A percentile compares a stretch with the other conserved stretches of the same genome.
phyloP scores from a whole-genome alignment of 805 yeast species.

The Barnettozyma populi region DNA sequence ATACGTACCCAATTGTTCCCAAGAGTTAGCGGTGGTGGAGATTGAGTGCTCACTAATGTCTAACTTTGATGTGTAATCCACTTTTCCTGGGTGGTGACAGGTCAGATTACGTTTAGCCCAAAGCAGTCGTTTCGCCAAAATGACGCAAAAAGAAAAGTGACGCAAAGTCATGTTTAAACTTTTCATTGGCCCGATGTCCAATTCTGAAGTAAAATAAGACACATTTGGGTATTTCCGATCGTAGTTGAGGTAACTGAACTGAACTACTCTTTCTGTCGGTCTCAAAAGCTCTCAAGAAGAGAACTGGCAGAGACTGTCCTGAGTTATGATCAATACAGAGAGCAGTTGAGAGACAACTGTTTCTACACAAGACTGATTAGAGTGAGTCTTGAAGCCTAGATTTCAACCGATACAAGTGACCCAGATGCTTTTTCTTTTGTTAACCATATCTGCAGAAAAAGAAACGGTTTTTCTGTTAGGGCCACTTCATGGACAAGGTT shows the following conservation, averaged over 20 bases:
- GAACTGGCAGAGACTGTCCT: too few species aligned
- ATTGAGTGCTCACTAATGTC: too few species aligned
- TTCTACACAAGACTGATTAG: too few species aligned
- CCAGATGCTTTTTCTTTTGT: background rate
- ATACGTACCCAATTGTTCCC: too few species aligned
- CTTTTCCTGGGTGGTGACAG: conserved; percentile 1
- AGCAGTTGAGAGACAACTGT: too few species aligned
- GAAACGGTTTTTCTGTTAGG: background rate
- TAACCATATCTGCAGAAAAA: background rate
- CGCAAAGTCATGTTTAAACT: conserved; percentile 1
- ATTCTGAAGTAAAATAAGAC: too few species aligned
- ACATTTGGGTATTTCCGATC: background rate
- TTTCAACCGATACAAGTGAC: background rate
- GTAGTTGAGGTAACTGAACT: too few species aligned
- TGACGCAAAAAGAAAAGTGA: conserved; percentile 1
- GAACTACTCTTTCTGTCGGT: too few species aligned
- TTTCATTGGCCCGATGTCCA: too few species aligned
- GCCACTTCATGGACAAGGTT: background rate
- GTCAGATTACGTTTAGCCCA: background rate
- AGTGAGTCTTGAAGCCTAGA: background rate
- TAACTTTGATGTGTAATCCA: background rate
- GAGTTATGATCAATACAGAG: too few species aligned
- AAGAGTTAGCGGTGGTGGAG: too few species aligned
- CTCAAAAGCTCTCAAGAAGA: too few species aligned
- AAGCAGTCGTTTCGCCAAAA: background rate